A percentile compares a stretch with the other conserved stretches of the same genome.
Conservation (phyloP, 2,329 filamentous ascomycete genomes). For the Clarireedia sp. region DNA sequence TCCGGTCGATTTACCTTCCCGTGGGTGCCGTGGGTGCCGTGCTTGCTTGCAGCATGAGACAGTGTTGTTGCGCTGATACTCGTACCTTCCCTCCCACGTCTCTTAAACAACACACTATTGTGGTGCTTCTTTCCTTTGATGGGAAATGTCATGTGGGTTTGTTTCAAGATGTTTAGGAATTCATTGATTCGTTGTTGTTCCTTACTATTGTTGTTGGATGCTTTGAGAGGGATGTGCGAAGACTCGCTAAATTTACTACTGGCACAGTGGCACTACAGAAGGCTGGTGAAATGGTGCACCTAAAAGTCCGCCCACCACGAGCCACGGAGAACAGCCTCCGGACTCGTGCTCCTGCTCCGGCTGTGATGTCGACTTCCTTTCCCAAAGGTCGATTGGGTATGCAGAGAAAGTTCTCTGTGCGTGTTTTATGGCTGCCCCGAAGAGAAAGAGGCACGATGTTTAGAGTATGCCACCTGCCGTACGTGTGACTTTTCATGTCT, state of each 20-base stretch:
- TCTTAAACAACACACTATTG: constrained; percentile 26
- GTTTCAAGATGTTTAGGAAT: not conserved
- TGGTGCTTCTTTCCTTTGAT: constrained; percentile 26
- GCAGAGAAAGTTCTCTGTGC: constrained; percentile 7
- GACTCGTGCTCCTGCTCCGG: not conserved
- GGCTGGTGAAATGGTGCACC: not conserved
- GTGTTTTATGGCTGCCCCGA: not conserved
- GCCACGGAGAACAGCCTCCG: not conserved
- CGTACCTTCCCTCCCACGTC: constrained; percentile 16
- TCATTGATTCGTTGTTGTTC: constrained; percentile 4
- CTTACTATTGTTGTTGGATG: constrained; percentile 1
- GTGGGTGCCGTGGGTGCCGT: too few relatives aligned
- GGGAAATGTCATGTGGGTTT: constrained; percentile 26
- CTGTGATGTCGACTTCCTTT: not conserved
- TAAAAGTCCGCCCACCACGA: not conserved
- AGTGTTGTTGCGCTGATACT: not conserved
- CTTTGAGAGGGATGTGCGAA: not conserved
- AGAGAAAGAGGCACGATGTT: not conserved
- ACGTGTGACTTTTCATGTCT: not conserved
- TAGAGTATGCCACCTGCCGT: not conserved
- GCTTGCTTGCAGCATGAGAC: constrained; percentile 10
- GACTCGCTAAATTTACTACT: constrained; percentile 4
- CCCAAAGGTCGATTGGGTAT: not conserved
- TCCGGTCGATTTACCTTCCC: constrained; percentile 7
- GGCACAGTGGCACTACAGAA: not conserved